Evolutionary conservation across 2,329 filamentous ascomycete species (phyloP).

Genomic region (Torrubiella hemipterigena): DNA sequence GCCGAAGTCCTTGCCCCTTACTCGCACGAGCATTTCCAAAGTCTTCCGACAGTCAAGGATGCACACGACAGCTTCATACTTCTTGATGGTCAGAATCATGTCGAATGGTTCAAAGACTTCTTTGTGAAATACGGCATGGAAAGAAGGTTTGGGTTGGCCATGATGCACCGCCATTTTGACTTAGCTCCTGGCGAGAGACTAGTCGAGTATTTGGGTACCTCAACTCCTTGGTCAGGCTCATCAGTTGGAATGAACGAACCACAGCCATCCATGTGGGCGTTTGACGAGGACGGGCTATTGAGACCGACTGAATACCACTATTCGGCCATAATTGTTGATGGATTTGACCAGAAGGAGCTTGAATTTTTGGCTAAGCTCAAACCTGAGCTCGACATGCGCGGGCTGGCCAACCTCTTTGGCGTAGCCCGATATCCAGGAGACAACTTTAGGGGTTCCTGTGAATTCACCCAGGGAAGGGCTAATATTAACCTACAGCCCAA

Average conservation of each 20-base stretch:
- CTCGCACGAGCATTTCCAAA: conserved; percentile 1
- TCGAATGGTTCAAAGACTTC: conserved; percentile 1
- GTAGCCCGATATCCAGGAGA: conserved; percentile 3
- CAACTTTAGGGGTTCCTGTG: conserved; percentile 1
- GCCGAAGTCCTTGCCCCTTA: conserved; percentile 1
- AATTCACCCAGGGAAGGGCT: conserved; percentile 3
- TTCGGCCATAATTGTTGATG: neutral
- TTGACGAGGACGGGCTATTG: conserved; percentile 1
- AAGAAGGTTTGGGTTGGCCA: neutral
- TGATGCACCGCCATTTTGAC: conserved; percentile 4
- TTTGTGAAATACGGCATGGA: conserved; percentile 1
- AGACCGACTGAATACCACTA: conserved; percentile 2
- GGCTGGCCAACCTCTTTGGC: neutral
- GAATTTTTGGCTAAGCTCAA: too few species aligned
- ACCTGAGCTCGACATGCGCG: neutral
- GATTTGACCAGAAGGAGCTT: neutral
- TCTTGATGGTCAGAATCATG: neutral
- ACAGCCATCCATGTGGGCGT: conserved; percentile 1
- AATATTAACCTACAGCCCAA: conserved; percentile 4
- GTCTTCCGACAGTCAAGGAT: neutral
- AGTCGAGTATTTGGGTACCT: conserved; percentile 3
- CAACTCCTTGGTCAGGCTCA: conserved; percentile 1
- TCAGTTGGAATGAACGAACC: neutral
- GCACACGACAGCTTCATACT: neutral
- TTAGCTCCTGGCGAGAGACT: conserved; percentile 2